Conservation (phyloP, 2,329 filamentous ascomycete genomes). For the Dactylonectria estremocensis region DNA sequence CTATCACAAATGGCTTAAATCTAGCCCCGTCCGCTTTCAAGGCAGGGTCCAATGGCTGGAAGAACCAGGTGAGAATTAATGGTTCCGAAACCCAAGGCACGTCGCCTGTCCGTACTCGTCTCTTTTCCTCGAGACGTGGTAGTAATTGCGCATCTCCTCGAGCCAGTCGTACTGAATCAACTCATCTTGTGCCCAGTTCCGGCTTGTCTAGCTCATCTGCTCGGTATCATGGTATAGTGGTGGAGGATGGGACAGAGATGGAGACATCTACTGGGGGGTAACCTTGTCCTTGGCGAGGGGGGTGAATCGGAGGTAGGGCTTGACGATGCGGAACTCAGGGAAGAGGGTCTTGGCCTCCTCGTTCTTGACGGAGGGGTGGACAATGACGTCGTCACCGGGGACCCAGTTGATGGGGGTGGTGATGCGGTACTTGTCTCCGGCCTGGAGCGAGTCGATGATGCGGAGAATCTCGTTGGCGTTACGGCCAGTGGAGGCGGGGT, state of each 20-base stretch:
- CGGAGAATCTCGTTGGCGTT: constrained; percentile 86
- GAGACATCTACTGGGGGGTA: constrained; percentile 34
- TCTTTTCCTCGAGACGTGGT: not conserved
- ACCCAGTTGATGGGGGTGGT: constrained; percentile 94
- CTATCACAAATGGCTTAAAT: constrained; percentile 41
- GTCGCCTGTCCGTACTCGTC: not conserved
- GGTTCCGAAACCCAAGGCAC: constrained; percentile 33
- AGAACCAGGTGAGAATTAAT: constrained; percentile 14
- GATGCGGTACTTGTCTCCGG: constrained; percentile 88
- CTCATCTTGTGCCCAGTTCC: constrained; percentile 1
- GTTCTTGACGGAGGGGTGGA: constrained; percentile 86
- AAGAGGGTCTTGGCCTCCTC: constrained; percentile 92
- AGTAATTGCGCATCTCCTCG: constrained; percentile 17
- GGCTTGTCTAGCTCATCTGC: constrained; percentile 37
- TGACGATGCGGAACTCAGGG: constrained; percentile 79
- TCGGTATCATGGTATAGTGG: constrained; percentile 44
- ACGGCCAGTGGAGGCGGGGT: constrained; percentile 91
- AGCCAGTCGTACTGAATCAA: constrained; percentile 36
- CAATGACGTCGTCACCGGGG: constrained; percentile 91
- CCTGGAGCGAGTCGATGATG: constrained; percentile 84
- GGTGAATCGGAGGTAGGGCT: constrained; percentile 83
- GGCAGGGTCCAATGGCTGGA: constrained; percentile 2
- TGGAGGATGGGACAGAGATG: not conserved
- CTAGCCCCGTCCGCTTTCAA: constrained; percentile 22
- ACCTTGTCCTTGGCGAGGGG: constrained; percentile 70